Evolutionary conservation across 129 eudicot species (phyloP), one percentile per base, ranked within the genome.

Genomic region (Pseudognaphalium luteoalbum): DNA sequence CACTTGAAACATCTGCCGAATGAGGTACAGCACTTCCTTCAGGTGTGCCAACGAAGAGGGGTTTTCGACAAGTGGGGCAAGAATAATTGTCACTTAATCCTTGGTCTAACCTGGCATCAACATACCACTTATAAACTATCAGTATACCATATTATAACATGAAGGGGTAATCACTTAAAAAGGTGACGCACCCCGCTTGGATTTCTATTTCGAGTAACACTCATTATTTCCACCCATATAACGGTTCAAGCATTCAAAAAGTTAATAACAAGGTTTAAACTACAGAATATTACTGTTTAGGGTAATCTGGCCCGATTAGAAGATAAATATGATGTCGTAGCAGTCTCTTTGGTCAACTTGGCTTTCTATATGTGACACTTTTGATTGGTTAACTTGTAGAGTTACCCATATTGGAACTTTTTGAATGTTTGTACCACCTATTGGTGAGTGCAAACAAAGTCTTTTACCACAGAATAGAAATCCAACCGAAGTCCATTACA

Each of bases 41-140:
- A 70, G 83, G 70, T 81, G 91, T 82, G 42, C 89, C 91, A 76
- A 85, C 83, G 76, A 90, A 88, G 59, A 91, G 93, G 21, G 98
- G 97, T 84, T 93, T 93, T 81, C 98, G 92, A 82, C 98, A 93
- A 61, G 97, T 93, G 75, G 98, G 98, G 76, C 98, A 93, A 8
- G 96, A 90, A 78, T 90, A 91, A 59, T 81, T 87, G 78, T 88
- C 96, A 80, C 54, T 85, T 64, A 88, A 75, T 37, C 96, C 95
- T 88, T 93, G 98, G 81, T 93, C 98, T 77, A 93, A 82, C 98
- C 98, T 93, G 88, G 22, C 44, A 58, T 83, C 73, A 33, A 54
- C 50, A 22, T 60, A 66, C 64, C 78, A 74, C 66, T 37, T 75
- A 54, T 39, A 19, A 69, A 81, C 37, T 51, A 60, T 75, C 56